Base-by-base conservation (phyloP, 495 filamentous ascomycete genomes). In the Evernia prunastri region DNA sequence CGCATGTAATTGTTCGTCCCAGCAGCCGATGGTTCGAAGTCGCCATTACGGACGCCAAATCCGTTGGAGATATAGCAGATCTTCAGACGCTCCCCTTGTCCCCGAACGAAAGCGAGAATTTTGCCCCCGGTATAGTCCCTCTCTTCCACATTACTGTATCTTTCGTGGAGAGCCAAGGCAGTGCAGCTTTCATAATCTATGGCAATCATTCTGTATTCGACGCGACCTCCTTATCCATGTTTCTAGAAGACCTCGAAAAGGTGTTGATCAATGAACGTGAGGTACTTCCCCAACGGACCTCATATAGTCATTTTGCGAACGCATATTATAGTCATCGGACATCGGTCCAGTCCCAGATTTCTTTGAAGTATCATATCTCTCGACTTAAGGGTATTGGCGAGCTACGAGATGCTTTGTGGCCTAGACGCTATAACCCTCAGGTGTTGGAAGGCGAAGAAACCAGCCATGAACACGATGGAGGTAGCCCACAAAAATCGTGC, bases 271-370 rank as follows among this genome's bases (percentile, higher is more conserved):
- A 23, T 23, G 23, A 10, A 9, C 23, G 63, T 27, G 27, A 9
- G 20, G 33, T 45, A 4, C 33, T 60, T 7, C 43, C 54, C 5
- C 15, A 17, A 2, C n/a, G 54, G 39, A 65, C 61, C 10, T 59
- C 69, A 0, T 70, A 63, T 60, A 68, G 67, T 43, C 65, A 67
- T n/a, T 71, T 72, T 58, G 64, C 70, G 33, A 68, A 72, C 35
- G 60, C 67, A 11, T 61, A 67, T 6, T 53, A 64, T 25, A 51
- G 56, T 20, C 66, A 69, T 61, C 57, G 59, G 53, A 35, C 57
- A 29, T 69, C 67, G 35, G 20, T 68, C 13, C 67, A 56, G 2
- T 69, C 67, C 15, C 59, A 67, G 39, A 36, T 63, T 31, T 51
- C 31, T 11, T 10, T 63, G 20, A 29, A 35, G 17, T 35, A 37